Evolutionary conservation across 2,329 filamentous ascomycete genomes (phyloP), one percentile per base, ranked within the genome.

Genomic region (Mycogone perniciosa): DNA sequence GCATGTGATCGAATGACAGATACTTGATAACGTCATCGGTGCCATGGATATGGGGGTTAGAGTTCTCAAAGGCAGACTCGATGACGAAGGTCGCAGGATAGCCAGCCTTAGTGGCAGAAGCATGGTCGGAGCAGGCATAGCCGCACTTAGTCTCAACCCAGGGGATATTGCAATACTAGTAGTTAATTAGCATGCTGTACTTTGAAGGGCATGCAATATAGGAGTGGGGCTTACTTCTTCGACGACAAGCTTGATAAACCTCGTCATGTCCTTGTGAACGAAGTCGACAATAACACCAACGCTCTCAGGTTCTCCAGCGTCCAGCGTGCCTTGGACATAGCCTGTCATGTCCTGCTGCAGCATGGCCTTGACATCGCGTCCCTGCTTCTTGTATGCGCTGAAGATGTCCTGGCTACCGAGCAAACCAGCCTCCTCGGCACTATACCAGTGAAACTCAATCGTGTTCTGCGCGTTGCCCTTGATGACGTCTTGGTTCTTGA

Each of bases 291-390:
- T 95, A 46, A 97, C 88, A 40, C 92, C 92, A 3, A 97, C 88
- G 42, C 84, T 86, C 75, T 96, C 92, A 5, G 83, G 79, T 68
- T 88, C 77, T 53, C 90, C 90, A 3, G 88, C 85, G 57, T 93
- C 87, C 20, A 93, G 72, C 0, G 90, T 95, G 62, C 84, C 85
- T 66, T 91, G 82, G 5, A 90, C 80, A 66, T 86, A 96, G 13
- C 92, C 92, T 1, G 89, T 95, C 92, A 97, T 97, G 69, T 97
- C 92, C 71, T 97, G 92, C 73, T 97, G 92, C 49, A 97, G 80
- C 93, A 97, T 97, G 33, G 92, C 92, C 72, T 92, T 95, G 67
- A 97, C 79, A 57, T 92, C 83, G 29, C 85, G 80, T 31, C 79
- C 77, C 26, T 80, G 70, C 65, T 84, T 82, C 69, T 88, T 84